Evolutionary conservation across 306 rosid species (phyloP), one percentile per base, ranked within the genome.

Genomic region (Ochetophila trinervis): DNA sequence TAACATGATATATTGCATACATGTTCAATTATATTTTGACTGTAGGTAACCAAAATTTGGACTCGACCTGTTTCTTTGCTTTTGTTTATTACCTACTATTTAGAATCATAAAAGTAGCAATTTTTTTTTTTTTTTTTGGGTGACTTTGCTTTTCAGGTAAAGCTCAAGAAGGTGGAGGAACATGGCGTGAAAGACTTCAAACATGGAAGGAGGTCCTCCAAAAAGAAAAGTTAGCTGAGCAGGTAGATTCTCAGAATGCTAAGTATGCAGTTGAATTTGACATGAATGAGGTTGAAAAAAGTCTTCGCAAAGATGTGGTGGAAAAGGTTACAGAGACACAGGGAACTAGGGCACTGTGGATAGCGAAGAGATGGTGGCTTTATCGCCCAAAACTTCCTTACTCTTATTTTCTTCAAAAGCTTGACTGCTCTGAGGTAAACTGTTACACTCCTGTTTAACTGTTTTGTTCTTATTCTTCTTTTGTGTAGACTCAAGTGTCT

Each of bases 231-330:
- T 72, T 86, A 64, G 67, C 57, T 65, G 88, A 84, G 72, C 83
- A 86, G 70, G 68, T 87, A 51, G 84, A 86, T 70, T 76, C 98
- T 51, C 53, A 23, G 66, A 86, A 79, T 81, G 74, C 90, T 63
- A 89, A 83, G 74, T 90, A 93, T 81, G 90, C 68, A 8, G 85
- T 87, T 72, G 96, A 93, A 65, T 93, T 93, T 69, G 98, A 93
- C 86, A 90, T 93, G 98, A 87, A 88, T 75, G 98, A 93, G 88
- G 98, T 93, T 76, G 96, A 93, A 79, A 78, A 81, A 44, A 93
- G 95, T 83, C 96, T 93, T 68, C 97, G 87, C 61, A 87, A 87
- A 79, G 94, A 89, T 71, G 87, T 87, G 66, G 89, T 78, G 74
- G 96, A 84, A 68, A 93, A 83, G 71, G 74, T 59, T 36, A 64